Percentiles rank a stretch among this genome's conserved stretches.
These are phyloP conservation scores for Hymenoscyphus repandus DNA, from an alignment of 2,329 filamentous ascomycete genomes.

Conservation along the genomic window DNA sequence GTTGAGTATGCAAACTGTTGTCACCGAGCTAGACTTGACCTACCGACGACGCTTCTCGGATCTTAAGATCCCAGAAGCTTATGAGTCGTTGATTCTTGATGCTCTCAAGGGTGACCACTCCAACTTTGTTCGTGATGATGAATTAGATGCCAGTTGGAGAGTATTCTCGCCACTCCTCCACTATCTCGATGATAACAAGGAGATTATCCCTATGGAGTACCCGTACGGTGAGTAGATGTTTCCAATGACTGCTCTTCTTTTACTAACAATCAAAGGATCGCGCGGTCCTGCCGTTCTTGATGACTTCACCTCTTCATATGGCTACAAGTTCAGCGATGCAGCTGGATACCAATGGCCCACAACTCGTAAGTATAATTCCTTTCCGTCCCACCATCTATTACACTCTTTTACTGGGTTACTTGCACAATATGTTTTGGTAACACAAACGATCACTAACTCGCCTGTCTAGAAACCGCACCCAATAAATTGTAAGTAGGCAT, in stretches of 20 bases:
- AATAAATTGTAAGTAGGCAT: constrained; percentile 71
- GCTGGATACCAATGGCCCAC: constrained; percentile 94
- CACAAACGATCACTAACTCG: not conserved
- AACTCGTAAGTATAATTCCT: constrained; percentile 35
- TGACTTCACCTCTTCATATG: constrained; percentile 96
- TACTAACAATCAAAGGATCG: constrained; percentile 58
- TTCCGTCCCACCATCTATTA: not conserved
- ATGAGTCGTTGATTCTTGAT: constrained; percentile 95
- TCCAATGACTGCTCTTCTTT: not conserved
- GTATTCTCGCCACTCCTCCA: constrained; percentile 97
- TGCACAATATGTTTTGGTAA: not conserved
- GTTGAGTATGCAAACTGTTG: constrained; percentile 98
- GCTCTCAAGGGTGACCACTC: constrained; percentile 98
- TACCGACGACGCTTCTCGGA: constrained; percentile 98
- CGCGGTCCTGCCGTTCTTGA: constrained; percentile 94
- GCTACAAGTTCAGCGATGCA: constrained; percentile 95
- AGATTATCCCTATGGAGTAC: constrained; percentile 99
- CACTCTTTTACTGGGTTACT: not conserved
- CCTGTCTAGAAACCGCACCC: constrained; percentile 48
- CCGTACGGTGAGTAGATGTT: constrained; percentile 73
- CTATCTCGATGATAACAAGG: constrained; percentile 98
- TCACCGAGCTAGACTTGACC: constrained; percentile 96
- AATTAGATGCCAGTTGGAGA: constrained; percentile 96
- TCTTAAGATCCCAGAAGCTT: constrained; percentile 98
- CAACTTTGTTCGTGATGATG: constrained; percentile 97